Percentiles rank a stretch among this genome's conserved stretches.
These are phyloP conservation scores for Lolium rigidum DNA, from an alignment of 176 grass and related monocot species.

Conservation along the genomic window DNA sequence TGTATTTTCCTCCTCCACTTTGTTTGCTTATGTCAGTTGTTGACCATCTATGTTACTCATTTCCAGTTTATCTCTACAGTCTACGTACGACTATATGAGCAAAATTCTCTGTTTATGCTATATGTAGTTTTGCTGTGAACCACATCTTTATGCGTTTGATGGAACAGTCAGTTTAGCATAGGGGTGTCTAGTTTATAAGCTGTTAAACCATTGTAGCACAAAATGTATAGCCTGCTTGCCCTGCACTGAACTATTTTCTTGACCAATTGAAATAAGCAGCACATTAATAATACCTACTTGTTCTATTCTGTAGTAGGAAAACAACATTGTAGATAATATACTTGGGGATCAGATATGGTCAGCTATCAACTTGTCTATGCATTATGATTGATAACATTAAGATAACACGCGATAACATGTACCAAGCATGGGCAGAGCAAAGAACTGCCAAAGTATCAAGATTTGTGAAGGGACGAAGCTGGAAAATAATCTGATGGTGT, in stretches of 20 bases:
- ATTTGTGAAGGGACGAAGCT: no score
- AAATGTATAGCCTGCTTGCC: not conserved
- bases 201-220: constrained; percentile 1
- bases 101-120: not conserved
- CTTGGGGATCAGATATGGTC: not conserved
- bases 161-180: not conserved
- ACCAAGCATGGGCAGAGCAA: not conserved
- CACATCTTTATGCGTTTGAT: not conserved
- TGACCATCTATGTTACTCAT: not conserved
- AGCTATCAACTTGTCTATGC: not conserved
- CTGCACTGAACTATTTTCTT: not conserved
- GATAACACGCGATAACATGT: not conserved
- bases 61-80: not conserved
- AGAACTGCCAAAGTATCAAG: not conserved
- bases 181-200: not conserved
- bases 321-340: not conserved
- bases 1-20: constrained; percentile 30
- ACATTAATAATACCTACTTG: not conserved
- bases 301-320: not conserved
- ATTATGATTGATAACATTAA: not conserved
- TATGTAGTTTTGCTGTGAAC: not conserved
- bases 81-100: not conserved
- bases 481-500: no score
- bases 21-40: constrained; percentile 21
- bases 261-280: not conserved